Evolutionary conservation across 73 alveolate genomes (phyloP), one percentile per base, ranked within the genome.

Genomic region (Paramecium biaurelia): DNA sequence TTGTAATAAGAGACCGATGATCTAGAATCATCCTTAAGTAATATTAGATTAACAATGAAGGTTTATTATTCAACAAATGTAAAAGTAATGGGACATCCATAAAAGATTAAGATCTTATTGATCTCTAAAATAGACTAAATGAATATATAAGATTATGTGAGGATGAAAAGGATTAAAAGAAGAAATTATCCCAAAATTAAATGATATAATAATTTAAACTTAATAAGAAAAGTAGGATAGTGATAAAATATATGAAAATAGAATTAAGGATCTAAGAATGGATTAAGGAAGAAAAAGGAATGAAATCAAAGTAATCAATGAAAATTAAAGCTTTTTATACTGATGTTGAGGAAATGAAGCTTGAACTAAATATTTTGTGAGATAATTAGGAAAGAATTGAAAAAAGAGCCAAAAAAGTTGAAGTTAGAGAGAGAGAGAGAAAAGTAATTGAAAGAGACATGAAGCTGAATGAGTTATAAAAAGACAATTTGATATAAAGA

Each of bases 211-310:
- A n/a, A n/a, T 34, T 0, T 45, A 76, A 41, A 41, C 42, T 9
- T 41, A 76, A 45, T 42, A 45, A 38, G 74, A 76, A 21, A 76
- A 76, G 26, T 76, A n/a, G n/a, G 74, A 76, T 28, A 76, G 53
- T n/a, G 74, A 76, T 76, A 76, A 76, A 76, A 45, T 76, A 21
- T 76, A 41, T 76, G 89, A 76, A 21, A 41, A 45, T 76, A 76
- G 74, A 42, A 76, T 76, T 14, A 41, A 76, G 12, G 72, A 76
- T 38, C n/a, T 35, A 35, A 35, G 42, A 35, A 35, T 35, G 7
- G 42, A 35, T 72, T 12, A 32, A 72, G n/a, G 28, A 24, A 32
- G 15, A 26, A 10, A 72, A 35, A 9, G 42, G 42, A 35, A 35
- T 35, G 42, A 35, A 35, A 35, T 35, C 42, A 5, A 35, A 35